These are phyloP conservation scores for Plectosphaerella plurivora DNA, from an alignment of 2,329 filamentous ascomycete genomes.

Conservation along the genomic window DNA sequence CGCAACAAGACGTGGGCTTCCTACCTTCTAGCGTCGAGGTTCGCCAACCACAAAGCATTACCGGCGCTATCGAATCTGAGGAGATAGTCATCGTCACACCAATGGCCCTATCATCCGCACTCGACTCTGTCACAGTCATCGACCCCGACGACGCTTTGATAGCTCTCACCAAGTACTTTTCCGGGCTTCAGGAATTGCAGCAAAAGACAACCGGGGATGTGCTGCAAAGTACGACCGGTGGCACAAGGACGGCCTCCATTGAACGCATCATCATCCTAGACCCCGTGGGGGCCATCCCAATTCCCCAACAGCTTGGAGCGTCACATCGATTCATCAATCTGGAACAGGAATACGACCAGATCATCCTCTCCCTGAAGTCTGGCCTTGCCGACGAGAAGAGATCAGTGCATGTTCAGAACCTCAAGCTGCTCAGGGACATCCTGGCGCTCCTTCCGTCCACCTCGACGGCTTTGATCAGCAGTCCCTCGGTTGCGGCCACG, in stretches of 20 bases:
- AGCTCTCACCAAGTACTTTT: constrained; percentile 72
- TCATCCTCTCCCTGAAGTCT: constrained; percentile 50
- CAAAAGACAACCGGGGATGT: neutral
- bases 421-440: constrained; percentile 65
- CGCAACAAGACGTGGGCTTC: constrained; percentile 5
- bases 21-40: constrained; percentile 10
- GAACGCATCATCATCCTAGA: constrained; percentile 90
- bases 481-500: constrained; percentile 72
- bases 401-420: constrained; percentile 54
- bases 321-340: constrained; percentile 74
- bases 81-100: constrained; percentile 34
- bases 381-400: constrained; percentile 1
- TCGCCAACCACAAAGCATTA: constrained; percentile 16
- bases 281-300: constrained; percentile 77
- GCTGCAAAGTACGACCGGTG: constrained; percentile 1
- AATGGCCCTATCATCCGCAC: constrained; percentile 36
- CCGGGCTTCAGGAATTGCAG: constrained; percentile 53
- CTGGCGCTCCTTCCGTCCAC: constrained; percentile 75
- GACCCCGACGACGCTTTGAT: constrained; percentile 62
- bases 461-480: constrained; percentile 85
- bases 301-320: constrained; percentile 36
- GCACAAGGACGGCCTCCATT: constrained; percentile 54
- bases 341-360: constrained; percentile 76
- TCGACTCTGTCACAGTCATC: constrained; percentile 30
- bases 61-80: constrained; percentile 24